phyloP scores from a whole-genome alignment of 75 land plant species.

The Cunninghamia lanceolata region DNA sequence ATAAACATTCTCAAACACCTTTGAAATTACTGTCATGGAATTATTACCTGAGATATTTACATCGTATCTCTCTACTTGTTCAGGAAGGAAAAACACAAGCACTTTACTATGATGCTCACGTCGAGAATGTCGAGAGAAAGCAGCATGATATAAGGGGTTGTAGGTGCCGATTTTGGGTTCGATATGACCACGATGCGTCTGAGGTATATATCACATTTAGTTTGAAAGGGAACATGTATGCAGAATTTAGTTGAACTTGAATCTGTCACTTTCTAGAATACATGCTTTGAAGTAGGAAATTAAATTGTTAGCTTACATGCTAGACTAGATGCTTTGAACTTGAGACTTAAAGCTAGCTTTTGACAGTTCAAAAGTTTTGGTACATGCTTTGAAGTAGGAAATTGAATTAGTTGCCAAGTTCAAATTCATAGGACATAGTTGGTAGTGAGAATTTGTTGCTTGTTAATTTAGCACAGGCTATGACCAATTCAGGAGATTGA shows the following conservation, averaged over 20 bases:
- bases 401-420: not conserved
- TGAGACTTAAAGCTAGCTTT: not conserved
- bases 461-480: not conserved
- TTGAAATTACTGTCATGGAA: not conserved
- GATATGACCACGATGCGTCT: constrained; percentile 44
- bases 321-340: no score
- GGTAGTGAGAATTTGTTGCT: not conserved
- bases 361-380: not conserved
- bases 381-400: not conserved
- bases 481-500: no score
- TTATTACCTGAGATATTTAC: not conserved
- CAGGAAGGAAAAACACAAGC: constrained; percentile 64
- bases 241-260: not conserved
- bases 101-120: constrained; percentile 47
- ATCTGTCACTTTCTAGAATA: not conserved
- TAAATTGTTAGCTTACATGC: no score
- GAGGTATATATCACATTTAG: constrained; percentile 28
- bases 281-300: no score
- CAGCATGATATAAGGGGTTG: constrained; percentile 53
- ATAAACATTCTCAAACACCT: not conserved
- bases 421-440: not conserved
- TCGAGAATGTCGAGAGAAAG: constrained; percentile 52
- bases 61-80: not conserved
- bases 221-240: not conserved
- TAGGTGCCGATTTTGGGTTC: constrained; percentile 57